Evolutionary conservation across 805 yeast species (phyloP).

Genomic region (Lipomyces chichibuensis): DNA sequence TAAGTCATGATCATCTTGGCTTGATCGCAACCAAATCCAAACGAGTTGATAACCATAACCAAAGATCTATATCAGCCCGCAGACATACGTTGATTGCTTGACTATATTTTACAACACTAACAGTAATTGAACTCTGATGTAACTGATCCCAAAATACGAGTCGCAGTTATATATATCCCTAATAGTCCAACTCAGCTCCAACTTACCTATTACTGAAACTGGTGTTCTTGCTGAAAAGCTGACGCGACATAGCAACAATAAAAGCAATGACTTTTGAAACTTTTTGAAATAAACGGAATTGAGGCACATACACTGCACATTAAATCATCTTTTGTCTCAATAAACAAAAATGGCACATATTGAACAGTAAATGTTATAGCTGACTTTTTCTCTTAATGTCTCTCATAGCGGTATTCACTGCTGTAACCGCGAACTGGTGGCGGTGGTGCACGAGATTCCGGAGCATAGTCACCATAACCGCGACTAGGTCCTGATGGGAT

Average conservation of each 20-base stretch:
- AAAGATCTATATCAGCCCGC: background rate
- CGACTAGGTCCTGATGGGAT: constrained; percentile 12
- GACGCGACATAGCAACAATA: background rate
- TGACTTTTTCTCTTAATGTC: background rate
- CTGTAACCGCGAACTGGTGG: background rate
- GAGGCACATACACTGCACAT: background rate
- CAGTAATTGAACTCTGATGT: background rate
- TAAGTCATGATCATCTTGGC: background rate
- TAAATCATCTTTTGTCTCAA: background rate
- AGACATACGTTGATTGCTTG: background rate
- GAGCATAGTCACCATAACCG: constrained; percentile 10
- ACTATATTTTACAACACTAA: background rate
- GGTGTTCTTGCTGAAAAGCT: background rate
- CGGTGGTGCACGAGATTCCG: constrained; percentile 9
- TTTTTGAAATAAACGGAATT: background rate
- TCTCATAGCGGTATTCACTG: constrained; percentile 12
- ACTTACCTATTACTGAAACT: background rate
- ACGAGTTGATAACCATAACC: background rate
- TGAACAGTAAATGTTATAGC: background rate
- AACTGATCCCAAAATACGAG: background rate
- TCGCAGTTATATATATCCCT: background rate
- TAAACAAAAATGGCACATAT: background rate
- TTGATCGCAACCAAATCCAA: background rate
- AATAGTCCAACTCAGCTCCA: background rate
- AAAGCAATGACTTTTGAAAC: background rate